Conservation (phyloP, 2,329 filamentous ascomycete genomes). For the Metarhizium guizhouense region DNA sequence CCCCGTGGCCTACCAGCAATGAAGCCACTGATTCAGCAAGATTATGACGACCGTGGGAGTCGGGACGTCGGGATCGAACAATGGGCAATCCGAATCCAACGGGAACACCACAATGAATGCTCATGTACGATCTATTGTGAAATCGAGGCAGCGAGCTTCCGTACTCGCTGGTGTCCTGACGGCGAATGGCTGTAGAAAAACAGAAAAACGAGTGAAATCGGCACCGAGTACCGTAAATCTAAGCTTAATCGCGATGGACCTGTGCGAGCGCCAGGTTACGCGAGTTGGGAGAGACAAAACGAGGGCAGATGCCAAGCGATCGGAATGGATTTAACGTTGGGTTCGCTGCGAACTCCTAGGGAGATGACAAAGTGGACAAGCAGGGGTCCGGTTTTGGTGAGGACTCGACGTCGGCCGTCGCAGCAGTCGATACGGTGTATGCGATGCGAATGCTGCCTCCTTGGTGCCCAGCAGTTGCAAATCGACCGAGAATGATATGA, state of each 20-base stretch:
- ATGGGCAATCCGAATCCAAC: too few species aligned
- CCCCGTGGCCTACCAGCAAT: not conserved
- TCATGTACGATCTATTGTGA: too few species aligned
- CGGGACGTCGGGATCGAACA: not conserved
- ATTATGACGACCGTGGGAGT: not conserved
- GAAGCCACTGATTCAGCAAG: too few species aligned
- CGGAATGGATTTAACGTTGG: not conserved
- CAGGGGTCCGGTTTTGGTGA: not conserved
- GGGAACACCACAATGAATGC: too few species aligned
- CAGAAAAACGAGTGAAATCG: constrained; percentile 42
- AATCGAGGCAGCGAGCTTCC: too few species aligned
- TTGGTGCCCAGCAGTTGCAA: not conserved
- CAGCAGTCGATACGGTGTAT: not conserved
- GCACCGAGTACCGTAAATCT: constrained; percentile 36
- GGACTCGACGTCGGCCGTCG: not conserved
- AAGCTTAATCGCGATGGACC: not conserved
- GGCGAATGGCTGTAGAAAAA: not conserved
- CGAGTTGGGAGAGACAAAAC: not conserved
- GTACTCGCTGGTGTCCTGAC: too few species aligned
- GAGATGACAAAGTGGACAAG: not conserved
- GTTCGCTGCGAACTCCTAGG: not conserved
- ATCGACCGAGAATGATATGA: not conserved
- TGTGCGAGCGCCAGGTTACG: not conserved
- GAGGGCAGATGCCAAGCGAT: not conserved
- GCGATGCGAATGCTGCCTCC: not conserved